phyloP scores from a whole-genome alignment of 306 rosid genomes.

The cucumber (Cucumis sativus) region DNA sequence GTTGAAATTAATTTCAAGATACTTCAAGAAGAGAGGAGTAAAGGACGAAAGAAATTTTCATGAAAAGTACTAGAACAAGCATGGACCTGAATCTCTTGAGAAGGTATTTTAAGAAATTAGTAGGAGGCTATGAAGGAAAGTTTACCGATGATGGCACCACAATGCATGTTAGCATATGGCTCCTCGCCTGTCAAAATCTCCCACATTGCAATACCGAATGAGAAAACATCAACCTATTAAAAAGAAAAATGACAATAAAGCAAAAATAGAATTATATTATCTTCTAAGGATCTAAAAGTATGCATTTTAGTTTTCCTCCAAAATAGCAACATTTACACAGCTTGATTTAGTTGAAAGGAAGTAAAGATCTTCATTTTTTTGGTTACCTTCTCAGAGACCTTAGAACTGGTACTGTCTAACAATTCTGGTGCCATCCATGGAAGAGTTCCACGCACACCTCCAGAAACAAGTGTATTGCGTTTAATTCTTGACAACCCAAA shows the following conservation, averaged over 20 bases:
- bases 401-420: conserved; percentile 61
- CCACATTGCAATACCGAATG: conserved; percentile 91
- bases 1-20: not conserved
- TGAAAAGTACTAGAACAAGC: not conserved
- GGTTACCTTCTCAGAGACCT: conserved; percentile 87
- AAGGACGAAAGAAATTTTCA: not conserved
- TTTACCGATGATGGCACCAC: conserved; percentile 85
- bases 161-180: conserved; percentile 89
- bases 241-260: not conserved
- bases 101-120: not conserved
- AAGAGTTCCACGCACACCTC: conserved; percentile 95
- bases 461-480: conserved; percentile 77
- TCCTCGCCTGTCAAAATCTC: conserved; percentile 93
- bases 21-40: not conserved
- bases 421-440: conserved; percentile 99
- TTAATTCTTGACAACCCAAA: conserved; percentile 88
- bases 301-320: not conserved
- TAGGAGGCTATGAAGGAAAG: not conserved
- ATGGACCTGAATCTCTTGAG: not conserved
- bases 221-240: conserved; percentile 74
- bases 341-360: not conserved
- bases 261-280: not conserved
- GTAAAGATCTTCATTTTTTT: not conserved
- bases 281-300: not conserved
- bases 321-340: not conserved